Evolutionary conservation across 148 eudicot species (phyloP), one percentile per base, ranked within the genome.

Genomic region (Rhododendron molle): DNA sequence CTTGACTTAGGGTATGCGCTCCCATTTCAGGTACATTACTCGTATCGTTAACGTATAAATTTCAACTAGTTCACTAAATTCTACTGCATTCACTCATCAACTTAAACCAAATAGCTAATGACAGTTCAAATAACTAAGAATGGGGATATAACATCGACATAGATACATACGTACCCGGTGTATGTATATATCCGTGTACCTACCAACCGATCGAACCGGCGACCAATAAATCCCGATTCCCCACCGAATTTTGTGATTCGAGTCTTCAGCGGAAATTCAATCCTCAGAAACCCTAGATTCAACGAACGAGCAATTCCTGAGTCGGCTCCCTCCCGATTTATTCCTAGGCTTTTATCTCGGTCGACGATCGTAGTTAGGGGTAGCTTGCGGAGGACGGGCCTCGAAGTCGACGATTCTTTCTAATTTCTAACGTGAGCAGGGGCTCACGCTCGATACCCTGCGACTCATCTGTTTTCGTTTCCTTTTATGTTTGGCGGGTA

Each of bases 261-360:
- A 28, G 18, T 9, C 9, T 71, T 47, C 21, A 54, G 23, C 5
- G 21, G 20, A 21, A 23, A 36, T 62, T 46, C 60, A 30, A 83
- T 32, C 58, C 0, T 36, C 9, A 32, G 62, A 72, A 83, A 83
- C 77, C 85, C 85, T 83, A 71, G 85, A 83, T 43, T n/a, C 26
- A 28, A 12, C 26, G 62, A 50, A 49, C 20, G 23, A 47, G 36
- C 67, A 15, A 32, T 20, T 50, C 26, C 83, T 78, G 36, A 26
- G 32, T 18, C 69, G 43, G 3, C 67, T 80, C 18, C 21, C 21
- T 30, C 44, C 34, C 23, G 67, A 65, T 80, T 15, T 18, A 54
- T 54, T 12, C 18, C 60, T 54, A 1, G 6, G 60, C 15, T 50
- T 50, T 46, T 26, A 7, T 50, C 40, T 79, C 58, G 28, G 36